Percentiles rank a stretch among this genome's conserved stretches.
Evolutionary conservation across 129 eudicot genomes (phyloP).

Genomic region (carrot (Daucus carota)): DNA sequence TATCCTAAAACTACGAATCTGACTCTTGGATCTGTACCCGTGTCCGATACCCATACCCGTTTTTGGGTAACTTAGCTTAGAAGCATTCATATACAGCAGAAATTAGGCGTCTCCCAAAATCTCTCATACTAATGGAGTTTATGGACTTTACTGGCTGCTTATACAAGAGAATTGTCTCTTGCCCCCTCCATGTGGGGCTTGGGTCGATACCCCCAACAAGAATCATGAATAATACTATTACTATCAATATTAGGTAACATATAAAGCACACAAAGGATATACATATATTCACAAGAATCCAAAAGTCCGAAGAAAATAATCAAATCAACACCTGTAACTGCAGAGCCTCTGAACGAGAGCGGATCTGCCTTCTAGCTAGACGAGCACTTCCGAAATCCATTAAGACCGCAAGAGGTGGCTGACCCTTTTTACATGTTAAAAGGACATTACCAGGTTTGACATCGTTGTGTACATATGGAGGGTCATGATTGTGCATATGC

Average conservation of each 20-base stretch:
- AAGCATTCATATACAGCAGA: no score
- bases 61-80: no score
- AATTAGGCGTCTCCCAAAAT: no score
- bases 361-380: constrained; percentile 73
- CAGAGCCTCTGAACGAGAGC: constrained; percentile 75
- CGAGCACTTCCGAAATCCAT: constrained; percentile 98
- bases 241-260: neutral
- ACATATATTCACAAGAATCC: neutral
- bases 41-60: no score
- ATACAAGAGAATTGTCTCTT: no score
- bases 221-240: neutral
- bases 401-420: constrained; percentile 69
- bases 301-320: neutral
- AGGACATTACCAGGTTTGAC: constrained; percentile 93
- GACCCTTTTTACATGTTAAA: constrained; percentile 71
- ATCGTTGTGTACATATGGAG: constrained; percentile 94
- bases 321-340: constrained; percentile 57
- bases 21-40: no score
- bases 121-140: no score
- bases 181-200: no score
- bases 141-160: no score
- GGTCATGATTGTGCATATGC: constrained; percentile 78
- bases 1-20: no score
- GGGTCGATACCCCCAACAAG: neutral
- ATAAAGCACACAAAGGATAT: neutral